Base-by-base conservation (phyloP, 2,329 filamentous ascomycete species). In the Claviceps sp. region DNA sequence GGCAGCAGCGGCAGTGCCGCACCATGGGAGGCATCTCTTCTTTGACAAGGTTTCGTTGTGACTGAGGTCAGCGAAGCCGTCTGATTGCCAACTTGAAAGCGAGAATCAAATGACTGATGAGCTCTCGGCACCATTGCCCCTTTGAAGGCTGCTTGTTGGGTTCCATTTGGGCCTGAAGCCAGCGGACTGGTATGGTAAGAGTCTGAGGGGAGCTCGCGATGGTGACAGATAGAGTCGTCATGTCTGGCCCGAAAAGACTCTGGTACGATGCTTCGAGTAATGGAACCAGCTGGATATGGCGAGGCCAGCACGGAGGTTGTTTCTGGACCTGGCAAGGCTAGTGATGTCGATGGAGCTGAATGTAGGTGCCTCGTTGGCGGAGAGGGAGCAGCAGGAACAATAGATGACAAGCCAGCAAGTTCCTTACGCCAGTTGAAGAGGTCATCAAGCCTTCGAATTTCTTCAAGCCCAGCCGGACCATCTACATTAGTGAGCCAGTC, bases 401-500 rank as follows among this genome's bases (percentile, higher is more conserved):
- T n/a, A 26, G 43, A 51, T 14, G 11, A 30, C 8, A 42, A 40
- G 19, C 19, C 42, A 34, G 11, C n/a, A 13, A 11, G 17, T 5
- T 24, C 14, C 13, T 44, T 38, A 37, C 47, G 17, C 37, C 47
- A 37, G 24, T 26, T 26, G 41, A 50, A 24, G 13, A 39, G 34
- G 14, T 24, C 14, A 17, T 26, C 40, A 41, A 52, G 48, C 8
- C 17, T 38, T 13, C n/a, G 40, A 22, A 50, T 40, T 24, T 42
- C 16, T 26, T 46, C 34, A 22, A 45, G 37, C 11, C 43, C 48
- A 17, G 24, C 17, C 17, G 39, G 43, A 16, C 40, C 17, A 38
- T 50, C n/a, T 37, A 52, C 40, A 24, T 50, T 53, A 4, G 52
- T 53, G 40, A 53, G 52, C 52, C 52, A 53, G 39, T 47, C 43